Evolutionary conservation across 106 monocot genomes (phyloP).

Genomic region (Iris macrosiphon): DNA sequence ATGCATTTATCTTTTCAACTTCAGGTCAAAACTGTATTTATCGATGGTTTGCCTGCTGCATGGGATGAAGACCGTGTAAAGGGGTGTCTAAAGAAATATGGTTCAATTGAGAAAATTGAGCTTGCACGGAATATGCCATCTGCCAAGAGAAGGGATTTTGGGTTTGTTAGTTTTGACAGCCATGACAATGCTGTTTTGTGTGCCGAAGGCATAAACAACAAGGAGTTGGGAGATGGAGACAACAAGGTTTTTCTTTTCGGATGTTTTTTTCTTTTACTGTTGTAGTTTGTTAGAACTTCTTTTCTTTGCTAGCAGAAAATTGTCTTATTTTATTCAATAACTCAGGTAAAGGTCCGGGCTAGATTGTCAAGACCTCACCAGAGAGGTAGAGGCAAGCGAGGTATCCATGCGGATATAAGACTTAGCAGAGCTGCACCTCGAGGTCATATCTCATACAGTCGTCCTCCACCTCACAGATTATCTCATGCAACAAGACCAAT

Average conservation of each 20-base stretch:
- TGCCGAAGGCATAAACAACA: constrained; percentile 81
- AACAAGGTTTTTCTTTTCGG: constrained; percentile 51
- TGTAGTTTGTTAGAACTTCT: not conserved
- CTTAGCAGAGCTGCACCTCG: constrained; percentile 16
- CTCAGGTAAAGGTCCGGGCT: constrained; percentile 82
- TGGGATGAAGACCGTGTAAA: constrained; percentile 94
- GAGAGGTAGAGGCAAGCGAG: constrained; percentile 52
- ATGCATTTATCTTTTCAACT: too few species aligned
- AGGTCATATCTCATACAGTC: constrained; percentile 34
- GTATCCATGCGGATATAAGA: constrained; percentile 47
- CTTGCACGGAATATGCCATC: constrained; percentile 95
- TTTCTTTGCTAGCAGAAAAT: too few species aligned
- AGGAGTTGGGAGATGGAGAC: constrained; percentile 79
- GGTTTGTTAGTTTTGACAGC: constrained; percentile 87
- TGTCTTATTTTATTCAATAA: not conserved
- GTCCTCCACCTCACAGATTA: constrained; percentile 31
- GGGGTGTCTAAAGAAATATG: constrained; percentile 75
- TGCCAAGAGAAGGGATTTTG: constrained; percentile 95
- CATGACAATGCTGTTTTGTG: constrained; percentile 85
- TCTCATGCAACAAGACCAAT: constrained; percentile 15
- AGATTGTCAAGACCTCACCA: constrained; percentile 83
- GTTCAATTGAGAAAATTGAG: constrained; percentile 78
- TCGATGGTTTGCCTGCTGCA: constrained; percentile 77
- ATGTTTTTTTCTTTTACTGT: not conserved
- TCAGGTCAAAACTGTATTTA: constrained; percentile 89